Conservation (phyloP, 768 basidiomycete genomes). For the Sistotremastrum niveocremeum region DNA sequence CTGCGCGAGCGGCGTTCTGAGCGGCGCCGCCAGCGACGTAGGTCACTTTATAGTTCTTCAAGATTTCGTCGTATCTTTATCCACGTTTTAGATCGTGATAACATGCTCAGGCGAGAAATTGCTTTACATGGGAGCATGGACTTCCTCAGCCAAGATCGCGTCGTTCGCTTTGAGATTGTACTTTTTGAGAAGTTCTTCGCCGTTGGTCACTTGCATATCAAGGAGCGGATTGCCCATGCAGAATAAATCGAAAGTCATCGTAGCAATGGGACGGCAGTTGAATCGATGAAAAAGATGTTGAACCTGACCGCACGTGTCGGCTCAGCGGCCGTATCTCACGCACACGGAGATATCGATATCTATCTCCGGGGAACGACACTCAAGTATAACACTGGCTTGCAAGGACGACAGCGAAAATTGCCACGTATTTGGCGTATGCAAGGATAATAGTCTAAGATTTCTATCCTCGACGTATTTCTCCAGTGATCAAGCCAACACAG, state of each 20-base stretch:
- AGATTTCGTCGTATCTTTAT: conserved; percentile 77
- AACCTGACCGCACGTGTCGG: no score
- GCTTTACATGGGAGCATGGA: conserved; percentile 74
- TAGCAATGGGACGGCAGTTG: conserved; percentile 21
- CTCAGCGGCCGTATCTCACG: no score
- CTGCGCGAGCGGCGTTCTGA: conserved; percentile 93
- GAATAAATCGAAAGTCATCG: conserved; percentile 52
- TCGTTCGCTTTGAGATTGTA: conserved; percentile 89
- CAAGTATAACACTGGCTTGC: no score
- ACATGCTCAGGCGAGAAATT: not conserved
- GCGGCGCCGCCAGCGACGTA: conserved; percentile 97
- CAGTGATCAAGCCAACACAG: no score
- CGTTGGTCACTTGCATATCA: conserved; percentile 86
- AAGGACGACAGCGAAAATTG: no score
- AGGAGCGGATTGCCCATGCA: conserved; percentile 94
- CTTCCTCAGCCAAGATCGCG: conserved; percentile 85
- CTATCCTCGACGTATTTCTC: no score
- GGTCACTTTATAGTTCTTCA: conserved; percentile 57
- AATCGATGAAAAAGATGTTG: not conserved
- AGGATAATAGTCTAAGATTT: no score
- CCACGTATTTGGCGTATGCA: no score
- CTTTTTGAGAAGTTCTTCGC: conserved; percentile 74
- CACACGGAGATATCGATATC: no score
- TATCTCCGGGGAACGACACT: no score
- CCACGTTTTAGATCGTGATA: conserved; percentile 1